Percentiles rank a stretch among this genome's conserved stretches.
phyloP scores from a whole-genome alignment of 1,139 yeast genomes.

The Pneumocystis canis region DNA sequence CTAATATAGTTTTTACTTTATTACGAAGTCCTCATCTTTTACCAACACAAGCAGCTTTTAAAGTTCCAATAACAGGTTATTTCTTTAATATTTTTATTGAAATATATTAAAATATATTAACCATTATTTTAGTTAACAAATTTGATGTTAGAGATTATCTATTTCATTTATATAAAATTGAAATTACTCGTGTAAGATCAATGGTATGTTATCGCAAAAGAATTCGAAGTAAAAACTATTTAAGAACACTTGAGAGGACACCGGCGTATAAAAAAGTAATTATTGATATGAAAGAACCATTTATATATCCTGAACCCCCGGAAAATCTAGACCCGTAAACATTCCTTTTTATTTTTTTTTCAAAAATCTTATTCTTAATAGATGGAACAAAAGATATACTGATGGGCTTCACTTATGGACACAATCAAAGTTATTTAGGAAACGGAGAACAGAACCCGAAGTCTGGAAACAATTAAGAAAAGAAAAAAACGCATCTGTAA shows the following conservation, averaged over 20 bases:
- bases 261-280: constrained; percentile 16
- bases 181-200: constrained; percentile 15
- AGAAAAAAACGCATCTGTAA: background rate
- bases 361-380: background rate
- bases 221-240: background rate
- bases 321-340: constrained; percentile 6
- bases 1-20: constrained; percentile 15
- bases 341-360: background rate
- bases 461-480: background rate
- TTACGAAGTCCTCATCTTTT: constrained; percentile 11
- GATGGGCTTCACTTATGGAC: background rate
- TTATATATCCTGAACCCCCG: constrained; percentile 16
- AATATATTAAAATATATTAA: background rate
- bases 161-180: constrained; percentile 18
- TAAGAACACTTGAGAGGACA: background rate
- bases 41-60: constrained; percentile 2
- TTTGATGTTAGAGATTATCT: constrained; percentile 19
- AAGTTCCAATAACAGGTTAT: background rate
- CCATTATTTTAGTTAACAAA: constrained; percentile 16
- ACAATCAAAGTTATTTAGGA: background rate
- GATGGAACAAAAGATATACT: background rate
- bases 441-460: background rate
- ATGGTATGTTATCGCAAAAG: constrained; percentile 10
- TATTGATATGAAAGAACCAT: constrained; percentile 21
- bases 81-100: background rate